These are phyloP conservation scores for Fusarium nanum DNA, from an alignment of 2,329 filamentous ascomycete species.

Conservation along the genomic window DNA sequence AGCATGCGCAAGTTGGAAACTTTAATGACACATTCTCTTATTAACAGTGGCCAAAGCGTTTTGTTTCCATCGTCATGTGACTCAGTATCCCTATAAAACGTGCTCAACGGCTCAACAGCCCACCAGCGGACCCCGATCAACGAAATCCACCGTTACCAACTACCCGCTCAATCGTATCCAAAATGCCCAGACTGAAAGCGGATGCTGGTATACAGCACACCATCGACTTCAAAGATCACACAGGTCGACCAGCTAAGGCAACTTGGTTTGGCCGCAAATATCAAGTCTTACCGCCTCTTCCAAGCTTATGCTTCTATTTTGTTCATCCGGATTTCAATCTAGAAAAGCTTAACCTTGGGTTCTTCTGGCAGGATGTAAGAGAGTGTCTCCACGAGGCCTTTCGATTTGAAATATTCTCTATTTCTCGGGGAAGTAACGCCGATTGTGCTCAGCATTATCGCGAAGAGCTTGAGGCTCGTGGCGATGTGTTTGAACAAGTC, in stretches of 20 bases:
- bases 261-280: rapidly evolving
- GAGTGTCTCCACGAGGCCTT: background rate
- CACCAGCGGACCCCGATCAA: no score
- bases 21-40: background rate
- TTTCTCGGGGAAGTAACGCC: background rate
- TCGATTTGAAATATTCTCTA: background rate
- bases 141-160: no score
- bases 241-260: background rate
- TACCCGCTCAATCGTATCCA: no score
- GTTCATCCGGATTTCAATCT: background rate
- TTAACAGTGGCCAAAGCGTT: no score
- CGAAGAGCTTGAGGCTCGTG: background rate
- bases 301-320: background rate
- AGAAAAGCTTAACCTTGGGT: no score
- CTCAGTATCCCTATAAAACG: no score
- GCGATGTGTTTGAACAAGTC: background rate
- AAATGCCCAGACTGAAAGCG: background rate
- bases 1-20: background rate
- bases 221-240: background rate
- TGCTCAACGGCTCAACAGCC: no score
- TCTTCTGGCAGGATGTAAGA: background rate
- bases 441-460: slow-evolving; percentile 1
- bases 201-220: background rate
- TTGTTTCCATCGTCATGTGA: no score
- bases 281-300: background rate